Percentiles rank a stretch among this genome's conserved stretches.
Conservation (phyloP, 371 early-diverging fungal species). For the Mucor racemosus region DNA sequence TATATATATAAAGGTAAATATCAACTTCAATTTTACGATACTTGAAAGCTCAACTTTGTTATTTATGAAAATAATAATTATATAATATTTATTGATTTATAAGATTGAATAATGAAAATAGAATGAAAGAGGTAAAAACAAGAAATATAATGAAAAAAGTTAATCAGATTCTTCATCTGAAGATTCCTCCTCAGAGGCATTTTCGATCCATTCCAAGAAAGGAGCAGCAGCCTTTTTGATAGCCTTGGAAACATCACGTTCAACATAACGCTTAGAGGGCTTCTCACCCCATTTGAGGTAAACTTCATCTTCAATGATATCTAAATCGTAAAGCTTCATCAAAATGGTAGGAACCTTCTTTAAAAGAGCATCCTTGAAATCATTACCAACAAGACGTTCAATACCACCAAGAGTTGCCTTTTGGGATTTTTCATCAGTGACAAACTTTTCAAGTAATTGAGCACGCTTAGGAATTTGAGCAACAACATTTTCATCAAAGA, state of each 20-base stretch:
- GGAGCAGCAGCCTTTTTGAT: conserved; percentile 85
- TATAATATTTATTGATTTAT: not conserved
- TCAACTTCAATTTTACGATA: no score
- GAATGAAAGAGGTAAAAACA: not conserved
- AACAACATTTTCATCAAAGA: conserved; percentile 71
- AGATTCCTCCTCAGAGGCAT: conserved; percentile 58
- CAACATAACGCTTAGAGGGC: conserved; percentile 89
- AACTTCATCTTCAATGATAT: conserved; percentile 91
- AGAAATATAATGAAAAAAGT: not conserved
- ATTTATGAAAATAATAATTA: no score
- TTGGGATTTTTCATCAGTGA: conserved; percentile 83
- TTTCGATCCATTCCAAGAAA: conserved; percentile 90
- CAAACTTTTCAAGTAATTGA: conserved; percentile 70
- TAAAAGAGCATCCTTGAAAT: conserved; percentile 67
- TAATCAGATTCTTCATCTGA: conserved; percentile 42
- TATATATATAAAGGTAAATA: no score
- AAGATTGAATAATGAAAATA: not conserved
- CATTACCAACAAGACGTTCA: conserved; percentile 83
- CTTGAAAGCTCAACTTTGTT: no score
- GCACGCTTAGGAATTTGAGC: conserved; percentile 68
- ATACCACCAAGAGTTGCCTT: conserved; percentile 90
- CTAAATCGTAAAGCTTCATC: conserved; percentile 89
- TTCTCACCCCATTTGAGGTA: conserved; percentile 91
- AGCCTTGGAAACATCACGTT: conserved; percentile 73
- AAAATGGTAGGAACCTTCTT: conserved; percentile 80